Percentiles rank a stretch among this genome's conserved stretches.
These are phyloP conservation scores for Phytophthora melonis DNA, from an alignment of 352 stramenopile species.

Conservation along the genomic window DNA sequence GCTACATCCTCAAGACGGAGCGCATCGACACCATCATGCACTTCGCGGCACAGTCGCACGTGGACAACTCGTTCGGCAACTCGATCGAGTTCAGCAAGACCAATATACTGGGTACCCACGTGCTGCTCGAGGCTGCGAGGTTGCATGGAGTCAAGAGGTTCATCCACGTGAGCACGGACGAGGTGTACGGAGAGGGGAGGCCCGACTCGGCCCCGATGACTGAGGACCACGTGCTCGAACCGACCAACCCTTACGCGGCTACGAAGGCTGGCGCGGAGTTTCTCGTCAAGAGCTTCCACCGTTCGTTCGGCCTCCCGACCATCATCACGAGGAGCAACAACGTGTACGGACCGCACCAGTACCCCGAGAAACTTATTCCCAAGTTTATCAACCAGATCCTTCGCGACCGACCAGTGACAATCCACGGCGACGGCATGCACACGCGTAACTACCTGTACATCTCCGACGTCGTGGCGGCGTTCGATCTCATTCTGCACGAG, in stretches of 20 bases:
- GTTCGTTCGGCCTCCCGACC: conserved; percentile 95
- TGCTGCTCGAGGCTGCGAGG: conserved; percentile 97
- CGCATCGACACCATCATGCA: conserved; percentile 98
- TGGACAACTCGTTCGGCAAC: conserved; percentile 99
- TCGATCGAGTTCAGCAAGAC: conserved; percentile 98
- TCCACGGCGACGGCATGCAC: conserved; percentile 97
- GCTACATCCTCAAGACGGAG: conserved; percentile 95
- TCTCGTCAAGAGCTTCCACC: conserved; percentile 95
- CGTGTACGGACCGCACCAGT: conserved; percentile 98
- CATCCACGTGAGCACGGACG: conserved; percentile 98
- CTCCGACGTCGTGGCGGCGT: conserved; percentile 96
- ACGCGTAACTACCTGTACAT: conserved; percentile 98
- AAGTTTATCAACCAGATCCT: conserved; percentile 98
- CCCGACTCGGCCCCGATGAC: conserved; percentile 93
- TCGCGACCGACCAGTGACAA: conserved; percentile 88
- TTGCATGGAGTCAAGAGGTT: conserved; percentile 93
- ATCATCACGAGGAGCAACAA: conserved; percentile 99
- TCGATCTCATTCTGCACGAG: conserved; percentile 97
- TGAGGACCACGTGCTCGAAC: conserved; percentile 95
- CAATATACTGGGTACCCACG: conserved; percentile 98
- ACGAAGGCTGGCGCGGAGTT: conserved; percentile 99
- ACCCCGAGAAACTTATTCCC: conserved; percentile 99
- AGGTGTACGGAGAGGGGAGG: conserved; percentile 98
- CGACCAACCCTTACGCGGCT: conserved; percentile 98
- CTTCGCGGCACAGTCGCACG: conserved; percentile 98